These are phyloP conservation scores for Dorcoceras hygrometricum DNA, from an alignment of 257 asterid genomes.

Conservation along the genomic window DNA sequence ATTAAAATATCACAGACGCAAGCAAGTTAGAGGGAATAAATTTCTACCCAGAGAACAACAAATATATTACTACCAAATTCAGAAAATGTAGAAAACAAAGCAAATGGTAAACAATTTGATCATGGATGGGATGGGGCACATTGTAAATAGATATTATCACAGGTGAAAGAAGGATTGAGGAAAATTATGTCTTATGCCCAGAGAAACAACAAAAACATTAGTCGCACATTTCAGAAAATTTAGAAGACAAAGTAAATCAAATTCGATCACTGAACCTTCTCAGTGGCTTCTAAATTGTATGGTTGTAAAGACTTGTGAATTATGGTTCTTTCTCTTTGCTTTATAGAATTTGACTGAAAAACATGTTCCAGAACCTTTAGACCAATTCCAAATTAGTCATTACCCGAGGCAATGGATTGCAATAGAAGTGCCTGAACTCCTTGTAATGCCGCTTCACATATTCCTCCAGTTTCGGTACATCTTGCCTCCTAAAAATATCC, in stretches of 20 bases:
- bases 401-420: constrained; percentile 62
- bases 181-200: constrained; percentile 6
- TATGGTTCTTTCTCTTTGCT: background rate
- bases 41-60: constrained; percentile 16
- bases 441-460: constrained; percentile 50
- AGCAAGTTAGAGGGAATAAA: background rate
- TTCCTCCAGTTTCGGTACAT: constrained; percentile 63
- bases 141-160: background rate
- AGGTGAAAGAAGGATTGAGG: background rate
- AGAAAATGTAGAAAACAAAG: background rate
- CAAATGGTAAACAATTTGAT: constrained; percentile 61
- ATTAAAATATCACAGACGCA: background rate
- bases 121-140: constrained; percentile 86
- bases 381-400: constrained; percentile 17
- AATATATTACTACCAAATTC: background rate
- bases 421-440: constrained; percentile 52
- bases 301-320: constrained; percentile 9
- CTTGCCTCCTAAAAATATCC: constrained; percentile 93
- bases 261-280: background rate
- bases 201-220: constrained; percentile 8
- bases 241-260: background rate
- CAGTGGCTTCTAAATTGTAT: constrained; percentile 3
- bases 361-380: constrained; percentile 5
- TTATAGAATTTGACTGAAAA: background rate
- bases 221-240: background rate